Conservation (phyloP, 1,284 basidiomycete species). For the Xerocomus cyaneibrunnescens region DNA sequence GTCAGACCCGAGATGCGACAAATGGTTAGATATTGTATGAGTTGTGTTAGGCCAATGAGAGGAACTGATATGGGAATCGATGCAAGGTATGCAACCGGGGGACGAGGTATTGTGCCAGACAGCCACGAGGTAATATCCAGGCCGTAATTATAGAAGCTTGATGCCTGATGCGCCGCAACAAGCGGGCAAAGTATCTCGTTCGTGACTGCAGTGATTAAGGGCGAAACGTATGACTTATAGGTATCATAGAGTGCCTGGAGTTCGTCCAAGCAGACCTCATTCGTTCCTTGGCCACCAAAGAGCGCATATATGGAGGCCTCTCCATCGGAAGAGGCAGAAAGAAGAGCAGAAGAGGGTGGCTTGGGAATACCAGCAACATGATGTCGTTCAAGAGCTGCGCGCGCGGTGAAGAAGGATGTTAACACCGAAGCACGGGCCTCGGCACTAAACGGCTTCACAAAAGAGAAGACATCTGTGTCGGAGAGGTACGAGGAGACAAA, state of each 20-base stretch:
- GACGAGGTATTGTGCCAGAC: slow-evolving; percentile 64
- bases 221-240: slow-evolving; percentile 82
- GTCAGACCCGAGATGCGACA: slow-evolving; percentile 73
- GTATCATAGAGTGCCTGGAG: slow-evolving; percentile 89
- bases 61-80: slow-evolving; percentile 95
- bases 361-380: slow-evolving; percentile 60
- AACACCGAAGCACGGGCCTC: slow-evolving; percentile 79
- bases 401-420: slow-evolving; percentile 77
- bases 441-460: slow-evolving; percentile 73
- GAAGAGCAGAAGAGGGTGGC: slow-evolving; percentile 70
- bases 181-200: slow-evolving; percentile 72
- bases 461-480: slow-evolving; percentile 76
- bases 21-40: slow-evolving; percentile 87
- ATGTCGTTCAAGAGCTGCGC: slow-evolving; percentile 68
- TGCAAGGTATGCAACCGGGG: slow-evolving; percentile 86
- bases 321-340: slow-evolving; percentile 67
- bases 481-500: slow-evolving; percentile 80
- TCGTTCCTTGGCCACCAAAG: slow-evolving; percentile 98
- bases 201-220: slow-evolving; percentile 68
- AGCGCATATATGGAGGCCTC: slow-evolving; percentile 88
- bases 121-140: slow-evolving; percentile 89
- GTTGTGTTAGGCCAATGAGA: slow-evolving; percentile 94
- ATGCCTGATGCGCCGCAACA: slow-evolving; percentile 59
- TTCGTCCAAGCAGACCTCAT: slow-evolving; percentile 98
- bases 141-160: slow-evolving; percentile 77